phyloP scores from a whole-genome alignment of 2,329 filamentous ascomycete species.

The Botrytis hyacinthi region DNA sequence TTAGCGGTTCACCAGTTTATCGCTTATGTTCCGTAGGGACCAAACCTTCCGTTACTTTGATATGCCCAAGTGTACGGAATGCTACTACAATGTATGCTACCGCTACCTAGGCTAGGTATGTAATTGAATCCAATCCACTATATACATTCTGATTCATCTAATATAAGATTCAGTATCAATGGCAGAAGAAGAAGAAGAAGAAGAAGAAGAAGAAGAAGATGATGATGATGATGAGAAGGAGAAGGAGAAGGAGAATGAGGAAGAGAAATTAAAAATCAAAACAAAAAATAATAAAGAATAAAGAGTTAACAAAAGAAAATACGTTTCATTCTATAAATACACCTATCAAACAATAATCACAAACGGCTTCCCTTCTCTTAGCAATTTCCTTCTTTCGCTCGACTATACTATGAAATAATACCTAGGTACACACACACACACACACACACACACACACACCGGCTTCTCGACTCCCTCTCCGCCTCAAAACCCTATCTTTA shows the following conservation, averaged over 20 bases:
- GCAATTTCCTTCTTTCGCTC: background rate
- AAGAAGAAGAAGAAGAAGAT: background rate
- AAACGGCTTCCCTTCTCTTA: background rate
- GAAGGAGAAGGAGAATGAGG: too few species aligned
- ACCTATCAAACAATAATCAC: background rate
- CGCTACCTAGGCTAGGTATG: too few species aligned
- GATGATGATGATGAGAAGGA: too few species aligned
- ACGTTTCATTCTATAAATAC: background rate
- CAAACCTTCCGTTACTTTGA: background rate
- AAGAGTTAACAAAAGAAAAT: too few species aligned
- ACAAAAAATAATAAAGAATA: background rate
- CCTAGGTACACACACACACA: background rate
- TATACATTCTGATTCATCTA: background rate
- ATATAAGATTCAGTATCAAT: background rate
- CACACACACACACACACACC: background rate
- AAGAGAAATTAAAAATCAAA: too few species aligned
- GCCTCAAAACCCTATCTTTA: background rate
- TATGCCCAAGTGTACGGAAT: too few species aligned
- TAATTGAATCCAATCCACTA: too few species aligned
- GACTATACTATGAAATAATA: background rate
- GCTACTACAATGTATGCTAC: too few species aligned
- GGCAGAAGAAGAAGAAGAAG: background rate
- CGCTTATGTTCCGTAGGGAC: background rate
- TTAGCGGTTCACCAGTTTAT: background rate
- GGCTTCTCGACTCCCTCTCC: background rate